Conservation (phyloP, 2,329 filamentous ascomycete species). For the Arthroderma uncinatum region DNA sequence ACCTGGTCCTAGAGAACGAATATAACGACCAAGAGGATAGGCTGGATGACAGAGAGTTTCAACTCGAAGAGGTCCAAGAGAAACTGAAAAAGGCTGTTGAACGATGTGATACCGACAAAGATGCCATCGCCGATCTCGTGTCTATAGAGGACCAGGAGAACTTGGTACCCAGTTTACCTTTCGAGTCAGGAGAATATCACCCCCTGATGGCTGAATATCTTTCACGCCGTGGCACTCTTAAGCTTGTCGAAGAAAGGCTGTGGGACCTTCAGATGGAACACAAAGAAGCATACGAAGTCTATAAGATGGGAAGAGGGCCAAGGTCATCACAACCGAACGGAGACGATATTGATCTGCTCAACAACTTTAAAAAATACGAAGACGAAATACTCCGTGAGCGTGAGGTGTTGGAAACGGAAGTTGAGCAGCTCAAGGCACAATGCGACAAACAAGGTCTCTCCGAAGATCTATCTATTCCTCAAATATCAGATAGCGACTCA, state of each 20-base stretch:
- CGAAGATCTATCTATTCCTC: neutral
- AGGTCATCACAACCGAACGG: neutral
- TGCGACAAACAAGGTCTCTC: constrained; percentile 16
- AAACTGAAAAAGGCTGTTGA: constrained; percentile 11
- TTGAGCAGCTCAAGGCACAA: constrained; percentile 15
- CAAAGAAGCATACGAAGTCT: constrained; percentile 4
- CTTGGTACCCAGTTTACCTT: neutral
- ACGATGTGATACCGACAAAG: neutral
- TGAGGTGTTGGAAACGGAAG: constrained; percentile 14
- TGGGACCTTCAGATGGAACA: constrained; percentile 8
- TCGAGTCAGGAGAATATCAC: neutral
- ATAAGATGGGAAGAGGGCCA: neutral
- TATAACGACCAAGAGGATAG: constrained; percentile 21
- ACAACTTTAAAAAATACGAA: constrained; percentile 17
- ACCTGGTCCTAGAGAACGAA: constrained; percentile 19
- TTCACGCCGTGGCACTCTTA: constrained; percentile 3
- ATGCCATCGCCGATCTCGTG: neutral
- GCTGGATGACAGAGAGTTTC: constrained; percentile 21
- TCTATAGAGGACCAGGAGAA: neutral
- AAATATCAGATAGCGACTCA: neutral
- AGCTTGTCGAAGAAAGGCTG: constrained; percentile 6
- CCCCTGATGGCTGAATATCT: constrained; percentile 9
- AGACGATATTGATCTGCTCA: constrained; percentile 17
- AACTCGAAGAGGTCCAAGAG: constrained; percentile 17
- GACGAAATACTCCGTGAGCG: constrained; percentile 18